These are phyloP conservation scores for Melanogaster broomeanus DNA, from an alignment of 768 basidiomycete genomes.

Conservation along the genomic window DNA sequence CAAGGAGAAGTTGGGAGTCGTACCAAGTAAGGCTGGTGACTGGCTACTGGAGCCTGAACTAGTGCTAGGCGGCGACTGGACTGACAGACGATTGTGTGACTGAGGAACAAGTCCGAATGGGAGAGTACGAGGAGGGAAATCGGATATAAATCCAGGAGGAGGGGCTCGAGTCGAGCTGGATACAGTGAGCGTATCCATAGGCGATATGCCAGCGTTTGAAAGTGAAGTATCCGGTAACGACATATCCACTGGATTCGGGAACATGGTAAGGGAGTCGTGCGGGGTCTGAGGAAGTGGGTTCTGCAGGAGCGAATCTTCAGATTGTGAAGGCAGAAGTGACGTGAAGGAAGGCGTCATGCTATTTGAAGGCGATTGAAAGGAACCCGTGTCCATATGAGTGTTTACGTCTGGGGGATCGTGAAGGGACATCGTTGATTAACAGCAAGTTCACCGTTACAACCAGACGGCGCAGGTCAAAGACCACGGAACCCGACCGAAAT, in stretches of 20 bases:
- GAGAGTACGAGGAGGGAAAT: slow-evolving; percentile 37
- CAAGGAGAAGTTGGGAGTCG: slow-evolving; percentile 33
- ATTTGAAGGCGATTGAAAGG: slow-evolving; percentile 12
- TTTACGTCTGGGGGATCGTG: slow-evolving; percentile 18
- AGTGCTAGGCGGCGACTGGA: slow-evolving; percentile 21
- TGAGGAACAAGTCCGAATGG: slow-evolving; percentile 40
- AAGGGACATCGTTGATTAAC: slow-evolving; percentile 18
- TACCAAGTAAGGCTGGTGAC: slow-evolving; percentile 40
- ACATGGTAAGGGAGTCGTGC: slow-evolving; percentile 36
- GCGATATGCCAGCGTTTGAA: slow-evolving; percentile 36
- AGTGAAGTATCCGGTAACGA: slow-evolving; percentile 38
- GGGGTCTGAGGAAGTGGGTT: slow-evolving; percentile 18
- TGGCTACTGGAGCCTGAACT: slow-evolving; percentile 30
- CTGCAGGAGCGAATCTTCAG: slow-evolving; percentile 17
- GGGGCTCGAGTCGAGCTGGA: slow-evolving; percentile 20
- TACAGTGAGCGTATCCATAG: slow-evolving; percentile 32
- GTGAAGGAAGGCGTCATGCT: slow-evolving; percentile 9
- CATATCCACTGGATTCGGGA: slow-evolving; percentile 36
- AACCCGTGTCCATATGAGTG: slow-evolving; percentile 20
- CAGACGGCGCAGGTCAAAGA: slow-evolving; percentile 1
- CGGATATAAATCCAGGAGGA: slow-evolving; percentile 41
- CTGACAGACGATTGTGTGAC: slow-evolving; percentile 33
- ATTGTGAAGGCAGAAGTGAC: slow-evolving; percentile 11
- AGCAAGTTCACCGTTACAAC: slow-evolving; percentile 5
- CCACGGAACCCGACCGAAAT: not conserved